Percentiles rank a stretch among this genome's conserved stretches.
Conservation (phyloP, 257 asterid genomes). For the Przewalskia tangutica region DNA sequence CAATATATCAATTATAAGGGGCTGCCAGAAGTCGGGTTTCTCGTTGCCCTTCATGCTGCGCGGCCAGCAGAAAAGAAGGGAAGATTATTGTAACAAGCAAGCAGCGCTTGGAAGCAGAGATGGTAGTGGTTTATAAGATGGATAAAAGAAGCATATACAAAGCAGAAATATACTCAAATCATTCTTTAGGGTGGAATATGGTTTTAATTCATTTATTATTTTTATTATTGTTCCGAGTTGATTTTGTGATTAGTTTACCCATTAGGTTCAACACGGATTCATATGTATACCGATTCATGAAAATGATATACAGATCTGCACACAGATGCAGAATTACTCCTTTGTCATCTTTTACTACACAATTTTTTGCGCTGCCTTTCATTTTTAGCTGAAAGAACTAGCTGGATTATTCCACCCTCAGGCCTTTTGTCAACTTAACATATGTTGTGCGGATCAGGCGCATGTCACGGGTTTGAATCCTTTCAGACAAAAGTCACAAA, state of each 20-base stretch:
- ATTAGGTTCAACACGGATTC: not conserved
- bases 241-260: not conserved
- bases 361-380: not conserved
- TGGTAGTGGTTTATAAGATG: conserved; percentile 3
- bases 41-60: not conserved
- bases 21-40: not conserved
- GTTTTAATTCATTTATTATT: conserved; percentile 6
- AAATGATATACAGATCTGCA: not conserved
- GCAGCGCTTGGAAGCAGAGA: conserved; percentile 12
- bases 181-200: not conserved
- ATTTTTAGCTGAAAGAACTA: not conserved
- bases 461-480: not conserved
- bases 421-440: not conserved
- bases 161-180: conserved; percentile 8
- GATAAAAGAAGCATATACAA: conserved; percentile 4
- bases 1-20: not conserved
- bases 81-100: not conserved
- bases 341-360: not conserved
- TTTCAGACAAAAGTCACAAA: no score
- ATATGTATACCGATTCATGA: conserved; percentile 10
- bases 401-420: not conserved
- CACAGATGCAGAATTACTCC: not conserved
- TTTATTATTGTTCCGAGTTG: not conserved
- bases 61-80: not conserved
- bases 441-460: not conserved